phyloP scores from a whole-genome alignment of 768 basidiomycete genomes.

The Vararia minispora region DNA sequence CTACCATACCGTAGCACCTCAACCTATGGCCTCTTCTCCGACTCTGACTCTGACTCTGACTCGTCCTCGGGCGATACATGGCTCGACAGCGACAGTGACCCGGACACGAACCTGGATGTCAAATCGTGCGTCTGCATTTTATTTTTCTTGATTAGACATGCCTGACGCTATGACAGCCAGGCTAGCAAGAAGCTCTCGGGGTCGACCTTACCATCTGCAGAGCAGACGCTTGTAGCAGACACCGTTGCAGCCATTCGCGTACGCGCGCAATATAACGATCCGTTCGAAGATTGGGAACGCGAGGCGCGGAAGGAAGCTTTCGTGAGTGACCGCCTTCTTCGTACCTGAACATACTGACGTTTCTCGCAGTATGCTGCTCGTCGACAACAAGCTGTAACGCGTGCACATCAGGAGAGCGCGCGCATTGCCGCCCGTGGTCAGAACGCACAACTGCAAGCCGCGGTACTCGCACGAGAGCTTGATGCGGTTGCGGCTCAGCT shows the following conservation, averaged over 20 bases:
- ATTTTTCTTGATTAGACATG: too few species aligned
- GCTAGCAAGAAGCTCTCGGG: too few species aligned
- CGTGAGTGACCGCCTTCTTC: constrained; percentile 21
- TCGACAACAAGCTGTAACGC: constrained; percentile 17
- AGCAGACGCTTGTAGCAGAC: constrained; percentile 34
- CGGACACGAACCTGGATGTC: too few species aligned
- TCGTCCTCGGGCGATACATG: too few species aligned
- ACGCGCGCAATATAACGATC: constrained; percentile 31
- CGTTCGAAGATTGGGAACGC: constrained; percentile 42
- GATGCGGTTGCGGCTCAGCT: constrained; percentile 40
- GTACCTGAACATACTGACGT: not conserved
- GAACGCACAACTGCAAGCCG: constrained; percentile 23
- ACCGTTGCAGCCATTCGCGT: constrained; percentile 35
- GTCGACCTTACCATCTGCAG: too few species aligned
- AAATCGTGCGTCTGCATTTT: too few species aligned
- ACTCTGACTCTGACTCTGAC: too few species aligned
- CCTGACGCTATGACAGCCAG: too few species aligned
- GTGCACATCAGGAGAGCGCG: constrained; percentile 9
- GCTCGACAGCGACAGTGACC: too few species aligned
- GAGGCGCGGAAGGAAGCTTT: constrained; percentile 34
- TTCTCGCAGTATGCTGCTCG: constrained; percentile 27
- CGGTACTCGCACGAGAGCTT: constrained; percentile 36
- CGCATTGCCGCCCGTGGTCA: constrained; percentile 13
- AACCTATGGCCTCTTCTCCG: too few species aligned
- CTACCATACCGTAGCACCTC: too few species aligned